Percentiles rank a stretch among this genome's conserved stretches.
phyloP scores from a whole-genome alignment of 305 asterid species.

The Vinca major region DNA sequence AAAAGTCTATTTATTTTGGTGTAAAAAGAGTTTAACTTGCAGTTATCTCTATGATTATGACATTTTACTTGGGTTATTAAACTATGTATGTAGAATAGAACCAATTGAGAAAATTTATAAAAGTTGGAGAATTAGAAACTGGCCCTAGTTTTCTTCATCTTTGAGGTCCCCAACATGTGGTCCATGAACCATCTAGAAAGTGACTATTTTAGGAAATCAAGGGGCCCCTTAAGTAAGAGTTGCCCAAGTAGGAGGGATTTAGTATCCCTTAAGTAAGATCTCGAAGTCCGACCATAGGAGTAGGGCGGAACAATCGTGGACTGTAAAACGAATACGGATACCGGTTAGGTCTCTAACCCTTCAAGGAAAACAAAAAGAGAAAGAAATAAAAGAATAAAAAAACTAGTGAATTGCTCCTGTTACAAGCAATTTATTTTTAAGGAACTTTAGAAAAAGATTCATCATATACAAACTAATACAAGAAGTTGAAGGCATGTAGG shows the following conservation, averaged over 20 bases:
- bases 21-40: too few relatives aligned
- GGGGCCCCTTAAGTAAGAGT: not conserved
- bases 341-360: too few relatives aligned
- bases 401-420: slow-evolving; percentile 8
- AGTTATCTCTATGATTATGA: too few relatives aligned
- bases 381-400: not conserved
- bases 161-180: slow-evolving; percentile 13
- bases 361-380: too few relatives aligned
- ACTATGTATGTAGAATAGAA: not conserved
- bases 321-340: too few relatives aligned
- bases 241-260: too few relatives aligned
- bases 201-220: slow-evolving; percentile 3
- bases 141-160: too few relatives aligned
- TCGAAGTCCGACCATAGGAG: too few relatives aligned
- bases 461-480: slow-evolving; percentile 36
- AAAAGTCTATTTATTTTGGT: not conserved
- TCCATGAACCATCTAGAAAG: slow-evolving; percentile 31
- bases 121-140: too few relatives aligned
- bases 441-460: not conserved
- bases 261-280: too few relatives aligned
- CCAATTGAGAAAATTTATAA: not conserved
- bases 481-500: slow-evolving; percentile 16
- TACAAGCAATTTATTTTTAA: not conserved
- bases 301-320: too few relatives aligned
- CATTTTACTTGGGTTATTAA: not conserved